A percentile compares a stretch with the other conserved stretches of the same genome.
Evolutionary conservation across 2,329 filamentous ascomycete species (phyloP).

Genomic region (Akanthomyces dipterigenus): DNA sequence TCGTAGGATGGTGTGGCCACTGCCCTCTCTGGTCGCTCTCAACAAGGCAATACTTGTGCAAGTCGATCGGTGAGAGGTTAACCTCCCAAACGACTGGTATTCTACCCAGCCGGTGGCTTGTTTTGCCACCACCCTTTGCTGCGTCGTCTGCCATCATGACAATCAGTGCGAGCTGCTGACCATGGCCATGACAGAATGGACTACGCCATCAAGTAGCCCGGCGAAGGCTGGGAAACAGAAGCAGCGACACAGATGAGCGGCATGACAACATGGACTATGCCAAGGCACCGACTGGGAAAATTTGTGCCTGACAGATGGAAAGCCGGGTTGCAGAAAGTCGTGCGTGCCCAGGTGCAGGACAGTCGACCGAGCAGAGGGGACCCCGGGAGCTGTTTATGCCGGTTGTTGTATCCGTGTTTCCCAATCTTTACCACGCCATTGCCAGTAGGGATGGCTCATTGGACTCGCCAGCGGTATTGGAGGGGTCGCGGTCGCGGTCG

Average conservation of each 20-base stretch:
- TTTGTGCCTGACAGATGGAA: background rate
- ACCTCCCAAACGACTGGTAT: background rate
- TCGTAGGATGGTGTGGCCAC: background rate
- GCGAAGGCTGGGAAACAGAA: background rate
- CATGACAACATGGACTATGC: background rate
- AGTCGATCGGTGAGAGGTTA: background rate
- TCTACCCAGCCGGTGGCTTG: constrained; percentile 5
- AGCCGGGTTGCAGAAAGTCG: background rate
- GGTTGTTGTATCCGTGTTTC: background rate
- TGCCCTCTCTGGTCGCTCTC: too few relatives aligned
- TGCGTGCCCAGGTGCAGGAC: background rate
- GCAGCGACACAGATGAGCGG: background rate
- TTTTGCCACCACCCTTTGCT: background rate
- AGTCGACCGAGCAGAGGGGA: background rate
- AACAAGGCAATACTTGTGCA: background rate
- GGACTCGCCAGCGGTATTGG: background rate
- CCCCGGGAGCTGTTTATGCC: background rate
- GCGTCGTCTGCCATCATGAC: background rate
- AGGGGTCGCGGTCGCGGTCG: background rate
- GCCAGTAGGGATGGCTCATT: background rate
- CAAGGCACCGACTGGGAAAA: background rate
- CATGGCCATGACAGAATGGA: background rate
- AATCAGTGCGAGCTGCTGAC: background rate
- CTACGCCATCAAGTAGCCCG: background rate
- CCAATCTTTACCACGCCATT: background rate